phyloP scores from a whole-genome alignment of 441 rosid species.

The Gossypium lobatum region DNA sequence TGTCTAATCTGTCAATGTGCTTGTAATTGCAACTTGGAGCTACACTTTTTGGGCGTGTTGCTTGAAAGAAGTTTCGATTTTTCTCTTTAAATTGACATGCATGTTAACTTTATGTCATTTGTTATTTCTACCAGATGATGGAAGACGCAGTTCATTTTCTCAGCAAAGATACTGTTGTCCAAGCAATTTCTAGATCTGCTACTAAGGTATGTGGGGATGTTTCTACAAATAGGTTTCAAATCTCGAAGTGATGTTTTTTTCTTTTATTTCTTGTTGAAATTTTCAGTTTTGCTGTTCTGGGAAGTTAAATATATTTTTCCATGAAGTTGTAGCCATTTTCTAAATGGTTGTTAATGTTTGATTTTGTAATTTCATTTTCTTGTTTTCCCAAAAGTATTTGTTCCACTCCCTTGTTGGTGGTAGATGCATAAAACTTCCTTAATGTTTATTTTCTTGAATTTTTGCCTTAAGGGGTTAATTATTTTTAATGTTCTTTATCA shows the following conservation, averaged over 20 bases:
- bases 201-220: constrained; percentile 67
- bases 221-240: background rate
- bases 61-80: background rate
- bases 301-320: constrained; percentile 5
- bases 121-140: constrained; percentile 69
- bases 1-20: constrained; percentile 11
- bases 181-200: constrained; percentile 97
- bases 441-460: background rate
- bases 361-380: constrained; percentile 7
- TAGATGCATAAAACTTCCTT: background rate
- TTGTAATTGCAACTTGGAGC: constrained; percentile 9
- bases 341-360: background rate
- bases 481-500: background rate
- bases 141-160: constrained; percentile 99
- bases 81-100: background rate
- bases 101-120: constrained; percentile 14
- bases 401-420: background rate
- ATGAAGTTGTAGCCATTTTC: background rate
- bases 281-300: background rate
- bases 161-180: constrained; percentile 93
- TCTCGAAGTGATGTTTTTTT: background rate
- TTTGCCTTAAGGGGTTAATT: background rate
- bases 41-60: background rate
- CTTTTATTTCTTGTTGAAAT: background rate
- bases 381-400: background rate